These are phyloP conservation scores for Zygosaccharomyces bisporus DNA, from an alignment of 805 yeast genomes.

Conservation along the genomic window DNA sequence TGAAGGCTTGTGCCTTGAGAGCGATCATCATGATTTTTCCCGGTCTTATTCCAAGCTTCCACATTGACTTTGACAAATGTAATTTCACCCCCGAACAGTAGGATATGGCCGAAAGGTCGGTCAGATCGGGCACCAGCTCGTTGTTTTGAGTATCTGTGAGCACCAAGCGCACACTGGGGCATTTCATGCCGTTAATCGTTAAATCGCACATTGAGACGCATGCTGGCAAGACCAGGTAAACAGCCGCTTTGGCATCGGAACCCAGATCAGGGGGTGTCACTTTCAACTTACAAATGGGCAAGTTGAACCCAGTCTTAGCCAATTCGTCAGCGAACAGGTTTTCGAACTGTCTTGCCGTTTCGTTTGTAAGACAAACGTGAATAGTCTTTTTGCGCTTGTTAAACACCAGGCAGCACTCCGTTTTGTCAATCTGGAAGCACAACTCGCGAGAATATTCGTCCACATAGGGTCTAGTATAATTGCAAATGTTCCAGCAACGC, in stretches of 20 bases:
- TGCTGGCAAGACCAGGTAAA: slow-evolving; percentile 21
- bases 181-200: slow-evolving; percentile 17
- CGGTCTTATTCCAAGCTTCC: slow-evolving; percentile 24
- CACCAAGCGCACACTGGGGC: slow-evolving; percentile 15
- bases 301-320: slow-evolving; percentile 8
- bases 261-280: slow-evolving; percentile 8
- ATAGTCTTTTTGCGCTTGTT: slow-evolving; percentile 30
- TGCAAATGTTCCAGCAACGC: slow-evolving; percentile 20
- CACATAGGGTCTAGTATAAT: slow-evolving; percentile 46
- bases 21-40: slow-evolving; percentile 21
- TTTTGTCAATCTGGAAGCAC: slow-evolving; percentile 41
- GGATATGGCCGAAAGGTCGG: slow-evolving; percentile 8
- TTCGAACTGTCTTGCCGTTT: slow-evolving; percentile 19
- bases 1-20: slow-evolving; percentile 21
- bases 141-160: slow-evolving; percentile 13
- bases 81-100: slow-evolving; percentile 18
- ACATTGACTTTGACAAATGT: slow-evolving; percentile 21
- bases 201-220: slow-evolving; percentile 22
- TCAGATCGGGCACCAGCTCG: slow-evolving; percentile 22
- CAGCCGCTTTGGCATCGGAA: slow-evolving; percentile 1
- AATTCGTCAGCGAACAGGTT: slow-evolving; percentile 15
- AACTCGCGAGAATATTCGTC: slow-evolving; percentile 41
- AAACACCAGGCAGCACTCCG: slow-evolving; percentile 32
- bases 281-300: slow-evolving; percentile 12
- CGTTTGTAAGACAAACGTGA: slow-evolving; percentile 23